Base-by-base conservation (phyloP, 2,329 filamentous ascomycete genomes). In the Claviceps arundinis region DNA sequence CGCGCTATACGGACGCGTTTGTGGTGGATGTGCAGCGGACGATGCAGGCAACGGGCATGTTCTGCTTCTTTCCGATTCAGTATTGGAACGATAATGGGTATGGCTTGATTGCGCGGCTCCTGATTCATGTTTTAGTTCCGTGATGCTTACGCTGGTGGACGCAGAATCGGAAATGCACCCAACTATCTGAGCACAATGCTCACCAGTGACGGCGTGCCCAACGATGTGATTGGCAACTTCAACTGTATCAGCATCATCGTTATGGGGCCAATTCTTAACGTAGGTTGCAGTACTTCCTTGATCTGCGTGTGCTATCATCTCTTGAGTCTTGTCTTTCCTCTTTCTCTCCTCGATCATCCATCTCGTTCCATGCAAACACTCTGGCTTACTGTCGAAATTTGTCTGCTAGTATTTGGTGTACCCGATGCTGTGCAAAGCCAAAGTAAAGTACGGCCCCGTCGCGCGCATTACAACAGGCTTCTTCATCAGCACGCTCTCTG, bases 1-100 rank as follows among this genome's bases (percentile, higher is more conserved):
- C 70, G 3, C 49, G 55, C 16, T 85, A 82, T 57, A 78, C 80
- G 44, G 81, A 85, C 58, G 76, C 75, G 38, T 83, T 81, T 71
- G 82, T 88, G 49, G 78, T 80, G 59, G 81, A 86, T 58, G 76
- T 83, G 14, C 71, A 72, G 51, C 78, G 82, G 61, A 72, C 69
- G 0, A 67, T 67, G 60, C 58, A 66, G 26, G 70, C 70, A 5
- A 66, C 66, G n/a, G 61, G 67, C 52, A 66, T 73, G 61, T 68
- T 70, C 59, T 60, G 69, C 26, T 71, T 70, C 56, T 64, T 70
- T 37, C 69, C 70, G 5, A 60, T 72, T 5, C 70, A 66, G 58
- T 61, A 59, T 52, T 57, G 70, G 55, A 71, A 70, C 56, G 66
- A 71, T 50, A 68, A 68, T 14, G 69, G 59, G 55, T 57, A 16